phyloP scores from a whole-genome alignment of 23 red algal genomes.

The Gracilaria caudata region DNA sequence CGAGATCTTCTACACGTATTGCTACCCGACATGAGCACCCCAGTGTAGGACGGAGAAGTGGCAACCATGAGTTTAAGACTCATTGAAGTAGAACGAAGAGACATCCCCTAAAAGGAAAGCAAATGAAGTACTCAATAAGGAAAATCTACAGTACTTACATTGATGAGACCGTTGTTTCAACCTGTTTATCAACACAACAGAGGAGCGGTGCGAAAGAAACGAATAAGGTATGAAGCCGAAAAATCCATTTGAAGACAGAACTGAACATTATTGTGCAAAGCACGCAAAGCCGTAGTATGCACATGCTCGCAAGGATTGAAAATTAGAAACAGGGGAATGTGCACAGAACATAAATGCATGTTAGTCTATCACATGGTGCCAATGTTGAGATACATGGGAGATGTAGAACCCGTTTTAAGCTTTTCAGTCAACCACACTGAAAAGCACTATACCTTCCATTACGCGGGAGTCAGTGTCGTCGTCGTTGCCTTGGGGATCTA shows the following conservation, averaged over 20 bases:
- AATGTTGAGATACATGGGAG: background rate
- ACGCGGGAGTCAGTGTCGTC: constrained; percentile 9
- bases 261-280: background rate
- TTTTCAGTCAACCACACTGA: background rate
- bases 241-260: constrained; percentile 1
- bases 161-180: background rate
- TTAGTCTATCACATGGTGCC: constrained; percentile 27
- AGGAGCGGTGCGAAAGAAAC: constrained; percentile 7
- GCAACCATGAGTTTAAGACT: background rate
- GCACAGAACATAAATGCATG: constrained; percentile 19
- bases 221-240: background rate
- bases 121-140: background rate
- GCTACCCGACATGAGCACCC: too few relatives aligned
- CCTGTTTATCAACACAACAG: background rate
- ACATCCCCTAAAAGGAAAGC: background rate
- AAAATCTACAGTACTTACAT: constrained; percentile 13
- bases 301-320: constrained; percentile 2
- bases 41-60: too few relatives aligned
- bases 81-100: background rate
- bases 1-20: too few relatives aligned
- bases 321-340: constrained; percentile 32
- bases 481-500: constrained; percentile 6
- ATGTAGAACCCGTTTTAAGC: background rate
- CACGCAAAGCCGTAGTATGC: background rate
- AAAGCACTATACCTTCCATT: constrained; percentile 33